Base-by-base conservation (phyloP, 140 eudicot species). In the Cichorium intybus region DNA sequence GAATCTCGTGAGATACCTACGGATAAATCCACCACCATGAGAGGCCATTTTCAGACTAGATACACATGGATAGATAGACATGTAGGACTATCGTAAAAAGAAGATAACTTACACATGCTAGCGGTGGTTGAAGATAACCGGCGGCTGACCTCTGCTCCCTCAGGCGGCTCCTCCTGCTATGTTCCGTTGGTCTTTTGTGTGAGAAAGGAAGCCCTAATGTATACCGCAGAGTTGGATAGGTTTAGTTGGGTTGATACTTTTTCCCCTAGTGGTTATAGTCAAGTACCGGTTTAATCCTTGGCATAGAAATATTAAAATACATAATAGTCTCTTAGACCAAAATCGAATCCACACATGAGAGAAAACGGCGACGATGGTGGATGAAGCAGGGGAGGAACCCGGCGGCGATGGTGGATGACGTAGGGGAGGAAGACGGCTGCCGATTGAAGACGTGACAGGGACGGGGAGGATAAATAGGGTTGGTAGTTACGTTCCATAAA, bases 1-100 rank as follows among this genome's bases (percentile, higher is more conserved):
- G 80, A 75, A 11, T 75, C 80, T 34, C 80, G 69, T 24, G 80
- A 75, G 62, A 75, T 75, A 75, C 72, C 78, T 73, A 21, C 12
- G 22, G 39, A 41, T 43, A 4, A 9, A 46, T 47, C 7, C 41
- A 26, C 45, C 55, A 15, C 7, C 60, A 33, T 26, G 15, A 35
- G 47, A 66, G 31, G 28, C 22, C 66, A 34, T 22, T 11, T 14
- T 1, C 6, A 49, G 37, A 10, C 15, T 10, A 35, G 16, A 34
- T 34, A 51, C 5, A 6, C 0, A 10, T 27, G 1, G 18, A 63
- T 48, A 28, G 57, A 45, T 24, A 8, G 43, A 17, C 5, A 8
- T 3, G 31, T 1, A 16, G 8, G 43, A 24, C 5, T 43, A 12
- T 21, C 5, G 41, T 10, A 23, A 10, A 51, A 12, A 16, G 20